Evolutionary conservation across 305 asterid species (phyloP).

Genomic region (Andrographis paniculata): DNA sequence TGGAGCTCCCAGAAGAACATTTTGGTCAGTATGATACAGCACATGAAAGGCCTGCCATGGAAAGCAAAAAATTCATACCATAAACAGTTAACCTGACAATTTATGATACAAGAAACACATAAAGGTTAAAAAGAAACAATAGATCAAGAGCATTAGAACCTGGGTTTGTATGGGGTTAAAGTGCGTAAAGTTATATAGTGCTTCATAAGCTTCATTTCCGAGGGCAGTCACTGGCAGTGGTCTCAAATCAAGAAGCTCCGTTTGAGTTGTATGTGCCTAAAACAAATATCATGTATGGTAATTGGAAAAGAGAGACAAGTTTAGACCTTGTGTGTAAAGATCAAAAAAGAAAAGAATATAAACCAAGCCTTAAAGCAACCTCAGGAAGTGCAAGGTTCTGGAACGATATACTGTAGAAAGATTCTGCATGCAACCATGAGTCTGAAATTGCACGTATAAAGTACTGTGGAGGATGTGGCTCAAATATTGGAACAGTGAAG

Average conservation of each 20-base stretch:
- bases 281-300: constrained; percentile 17
- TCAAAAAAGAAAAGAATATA: constrained; percentile 14
- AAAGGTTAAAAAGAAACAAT: background rate
- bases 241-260: constrained; percentile 93
- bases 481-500: constrained; percentile 94
- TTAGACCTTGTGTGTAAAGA: constrained; percentile 9
- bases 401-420: constrained; percentile 77
- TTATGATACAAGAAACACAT: constrained; percentile 4
- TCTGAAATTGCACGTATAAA: constrained; percentile 93
- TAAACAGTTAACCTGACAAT: constrained; percentile 18
- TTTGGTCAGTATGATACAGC: constrained; percentile 83
- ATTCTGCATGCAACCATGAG: constrained; percentile 90
- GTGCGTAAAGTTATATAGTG: constrained; percentile 82
- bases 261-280: constrained; percentile 86
- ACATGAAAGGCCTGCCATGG: constrained; percentile 83
- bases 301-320: constrained; percentile 11
- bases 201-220: constrained; percentile 69
- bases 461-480: constrained; percentile 99
- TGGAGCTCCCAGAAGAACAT: constrained; percentile 97
- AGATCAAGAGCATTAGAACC: constrained; percentile 32
- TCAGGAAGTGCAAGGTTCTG: constrained; percentile 93
- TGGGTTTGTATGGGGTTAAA: constrained; percentile 99
- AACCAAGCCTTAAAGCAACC: constrained; percentile 37
- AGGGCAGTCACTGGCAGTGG: constrained; percentile 99
- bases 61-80: constrained; percentile 22